Evolutionary conservation across 768 basidiomycete species (phyloP), one percentile per base, ranked within the genome.

Genomic region (Phylloporus sp.): DNA sequence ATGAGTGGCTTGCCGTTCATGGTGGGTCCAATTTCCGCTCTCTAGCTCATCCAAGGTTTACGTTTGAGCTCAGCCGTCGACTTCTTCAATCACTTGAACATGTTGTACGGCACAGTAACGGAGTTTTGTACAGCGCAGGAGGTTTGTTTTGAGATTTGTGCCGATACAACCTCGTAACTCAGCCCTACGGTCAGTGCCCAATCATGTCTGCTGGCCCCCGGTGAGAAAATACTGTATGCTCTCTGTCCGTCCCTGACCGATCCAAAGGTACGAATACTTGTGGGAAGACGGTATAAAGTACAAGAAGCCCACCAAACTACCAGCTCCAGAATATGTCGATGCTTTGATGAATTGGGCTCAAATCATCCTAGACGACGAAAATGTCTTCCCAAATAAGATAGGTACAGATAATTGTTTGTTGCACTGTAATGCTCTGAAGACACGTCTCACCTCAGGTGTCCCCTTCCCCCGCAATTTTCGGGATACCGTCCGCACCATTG

Each of bases 1-100:
- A 94, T 56, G 96, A 99, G 68, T 99, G 96, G 96, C 82, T 99
- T n/a, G 96, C 96, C 11, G 95, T 99, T 8, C 95, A 99, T 63
- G 90, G 96, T 96, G 54, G 48, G 81, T 66, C 36, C 18, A 8
- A 31, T 42, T 40, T 9, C 23, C 14, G 8, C 42, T 20, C 24
- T 40, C 2, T 14, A 15, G 35, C 18, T 42, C 32, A 21, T 20
- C 20, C 4, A 23, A 22, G 1, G 29, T 20, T 46, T 48, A 56
- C 36, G 6, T 39, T 31, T 13, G 42, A n/a, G 37, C 39, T 15
- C 57, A 99, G 96, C 92, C 24, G 95, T 98, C 50, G 96, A 99
- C 67, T 99, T 99, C 71, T 99, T 98, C 77, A 99, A 98, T 63
- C 96, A 99, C 63, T 70, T 99, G 54, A 99, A 99, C 66, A 99